Evolutionary conservation across 768 basidiomycete species (phyloP).

Genomic region (Leccinum subgranulosum): DNA sequence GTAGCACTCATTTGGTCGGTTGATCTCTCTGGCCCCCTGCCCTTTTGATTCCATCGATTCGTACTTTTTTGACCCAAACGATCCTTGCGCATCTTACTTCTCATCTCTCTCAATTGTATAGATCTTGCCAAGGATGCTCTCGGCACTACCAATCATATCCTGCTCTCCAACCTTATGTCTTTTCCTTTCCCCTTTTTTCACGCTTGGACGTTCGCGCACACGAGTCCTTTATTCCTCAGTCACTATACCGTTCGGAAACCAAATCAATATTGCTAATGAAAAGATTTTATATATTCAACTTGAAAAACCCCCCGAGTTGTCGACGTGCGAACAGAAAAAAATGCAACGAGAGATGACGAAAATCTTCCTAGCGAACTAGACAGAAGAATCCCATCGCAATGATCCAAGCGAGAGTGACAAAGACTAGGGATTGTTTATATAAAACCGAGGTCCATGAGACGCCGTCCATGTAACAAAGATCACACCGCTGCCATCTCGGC

Average conservation of each 20-base stretch:
- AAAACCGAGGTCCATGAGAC: background rate
- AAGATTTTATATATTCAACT: conserved; percentile 13
- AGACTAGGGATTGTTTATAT: background rate
- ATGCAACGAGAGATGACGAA: background rate
- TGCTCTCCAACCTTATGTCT: background rate
- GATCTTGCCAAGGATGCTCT: conserved; percentile 21
- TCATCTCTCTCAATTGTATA: conserved; percentile 17
- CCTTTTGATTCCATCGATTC: conserved; percentile 6
- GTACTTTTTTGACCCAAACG: conserved; percentile 10
- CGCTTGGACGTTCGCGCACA: conserved; percentile 22
- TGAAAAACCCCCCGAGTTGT: background rate
- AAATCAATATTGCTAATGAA: conserved; percentile 24
- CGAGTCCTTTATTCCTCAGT: conserved; percentile 24
- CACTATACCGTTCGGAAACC: conserved; percentile 24
- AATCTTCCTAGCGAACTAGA: background rate
- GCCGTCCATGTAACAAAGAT: background rate
- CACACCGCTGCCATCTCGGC: conserved; percentile 43
- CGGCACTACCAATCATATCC: conserved; percentile 12
- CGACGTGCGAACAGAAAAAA: background rate
- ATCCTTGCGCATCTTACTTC: conserved; percentile 19
- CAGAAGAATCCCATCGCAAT: background rate
- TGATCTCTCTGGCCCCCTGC: conserved; percentile 1
- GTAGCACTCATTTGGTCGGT: conserved; percentile 28
- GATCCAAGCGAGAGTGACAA: background rate
- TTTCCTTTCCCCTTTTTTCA: background rate